These are phyloP conservation scores for Acorus gramineus DNA, from an alignment of 106 monocot genomes.

Conservation along the genomic window DNA sequence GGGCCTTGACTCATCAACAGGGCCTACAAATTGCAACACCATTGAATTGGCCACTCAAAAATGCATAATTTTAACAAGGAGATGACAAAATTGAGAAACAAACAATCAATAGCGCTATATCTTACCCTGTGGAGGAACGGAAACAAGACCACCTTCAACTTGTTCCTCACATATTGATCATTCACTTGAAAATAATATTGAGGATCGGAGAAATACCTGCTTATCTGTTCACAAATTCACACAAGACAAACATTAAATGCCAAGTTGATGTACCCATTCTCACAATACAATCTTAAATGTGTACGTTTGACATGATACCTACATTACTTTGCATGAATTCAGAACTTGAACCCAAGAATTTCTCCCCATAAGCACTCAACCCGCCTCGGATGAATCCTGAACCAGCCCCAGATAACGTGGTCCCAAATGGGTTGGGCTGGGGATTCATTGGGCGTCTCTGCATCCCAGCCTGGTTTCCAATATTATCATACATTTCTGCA, in stretches of 20 bases:
- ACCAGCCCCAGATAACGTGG: conserved; percentile 31
- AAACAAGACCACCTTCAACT: conserved; percentile 4
- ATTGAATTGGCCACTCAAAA: no score
- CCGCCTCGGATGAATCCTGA: conserved; percentile 33
- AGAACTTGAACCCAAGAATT: conserved; percentile 14
- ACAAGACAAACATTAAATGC: neutral
- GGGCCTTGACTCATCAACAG: no score
- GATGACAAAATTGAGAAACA: neutral
- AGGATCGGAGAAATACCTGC: conserved; percentile 32
- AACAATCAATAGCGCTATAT: neutral
- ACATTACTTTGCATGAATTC: conserved; percentile 40
- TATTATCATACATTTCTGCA: conserved; percentile 29
- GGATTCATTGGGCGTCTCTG: conserved; percentile 24
- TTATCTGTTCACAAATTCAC: conserved; percentile 20
- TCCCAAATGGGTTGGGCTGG: conserved; percentile 30
- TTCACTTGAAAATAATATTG: conserved; percentile 4
- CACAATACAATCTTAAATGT: neutral
- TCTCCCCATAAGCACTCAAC: conserved; percentile 20
- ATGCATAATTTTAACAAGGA: no score
- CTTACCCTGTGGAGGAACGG: conserved; percentile 33
- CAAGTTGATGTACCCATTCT: neutral
- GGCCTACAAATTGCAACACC: no score
- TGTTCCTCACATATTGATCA: neutral
- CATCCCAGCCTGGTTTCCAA: conserved; percentile 15
- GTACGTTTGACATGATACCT: neutral